These are phyloP conservation scores for Candida caryicola DNA, from an alignment of 805 yeast species.

Conservation along the genomic window DNA sequence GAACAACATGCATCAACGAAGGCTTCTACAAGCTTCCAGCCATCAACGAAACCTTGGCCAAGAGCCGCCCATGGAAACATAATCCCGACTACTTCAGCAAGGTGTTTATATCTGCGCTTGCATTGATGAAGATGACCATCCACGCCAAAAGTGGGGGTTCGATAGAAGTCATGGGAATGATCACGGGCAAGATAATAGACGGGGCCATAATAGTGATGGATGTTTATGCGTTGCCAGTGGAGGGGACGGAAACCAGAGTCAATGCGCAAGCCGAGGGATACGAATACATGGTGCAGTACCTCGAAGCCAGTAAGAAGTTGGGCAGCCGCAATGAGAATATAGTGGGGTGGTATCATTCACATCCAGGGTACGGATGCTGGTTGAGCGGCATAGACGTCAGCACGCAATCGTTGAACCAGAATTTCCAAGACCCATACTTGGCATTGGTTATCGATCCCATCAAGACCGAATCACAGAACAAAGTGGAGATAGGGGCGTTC, in stretches of 20 bases:
- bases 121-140: conserved; percentile 68
- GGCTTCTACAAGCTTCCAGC: conserved; percentile 9
- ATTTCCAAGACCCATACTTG: conserved; percentile 85
- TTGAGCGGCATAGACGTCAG: conserved; percentile 88
- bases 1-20: conserved; percentile 63
- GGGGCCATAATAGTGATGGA: conserved; percentile 68
- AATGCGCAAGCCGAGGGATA: conserved; percentile 93
- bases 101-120: conserved; percentile 65
- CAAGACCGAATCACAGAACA: conserved; percentile 57
- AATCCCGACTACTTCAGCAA: conserved; percentile 61
- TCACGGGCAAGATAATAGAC: conserved; percentile 69
- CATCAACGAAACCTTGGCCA: conserved; percentile 8
- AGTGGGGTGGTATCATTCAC: conserved; percentile 99
- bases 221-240: conserved; percentile 84
- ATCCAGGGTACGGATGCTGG: conserved; percentile 99
- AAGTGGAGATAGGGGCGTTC: conserved; percentile 85
- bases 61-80: conserved; percentile 49
- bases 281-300: conserved; percentile 88
- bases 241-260: conserved; percentile 93
- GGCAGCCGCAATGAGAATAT: conserved; percentile 54
- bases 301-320: conserved; percentile 51
- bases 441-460: conserved; percentile 88
- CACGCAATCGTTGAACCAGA: conserved; percentile 82
- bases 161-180: conserved; percentile 93
- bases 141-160: conserved; percentile 85